A percentile compares a stretch with the other conserved stretches of the same genome.
Evolutionary conservation across 2,329 filamentous ascomycete species (phyloP).

Genomic region (Monosporascus sp.): DNA sequence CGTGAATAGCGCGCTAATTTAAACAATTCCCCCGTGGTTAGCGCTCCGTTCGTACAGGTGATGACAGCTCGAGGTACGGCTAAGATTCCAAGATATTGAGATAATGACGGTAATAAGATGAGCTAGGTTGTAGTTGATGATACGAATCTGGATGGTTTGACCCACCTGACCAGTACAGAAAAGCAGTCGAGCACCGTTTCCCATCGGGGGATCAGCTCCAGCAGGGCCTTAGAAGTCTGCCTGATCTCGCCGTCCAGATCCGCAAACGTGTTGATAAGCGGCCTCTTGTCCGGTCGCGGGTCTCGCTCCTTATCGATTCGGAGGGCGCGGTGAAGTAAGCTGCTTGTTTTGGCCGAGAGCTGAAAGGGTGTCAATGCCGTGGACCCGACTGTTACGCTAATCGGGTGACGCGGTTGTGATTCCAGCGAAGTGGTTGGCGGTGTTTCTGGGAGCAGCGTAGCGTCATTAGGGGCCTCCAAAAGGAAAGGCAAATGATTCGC

Average conservation of each 20-base stretch:
- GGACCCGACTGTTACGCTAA: constrained; percentile 14
- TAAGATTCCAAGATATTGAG: no score
- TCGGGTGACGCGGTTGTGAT: constrained; percentile 8
- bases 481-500: constrained; percentile 24
- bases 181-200: constrained; percentile 27
- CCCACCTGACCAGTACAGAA: constrained; percentile 27
- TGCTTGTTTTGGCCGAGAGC: constrained; percentile 24
- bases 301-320: constrained; percentile 22
- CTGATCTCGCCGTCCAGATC: constrained; percentile 25
- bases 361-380: constrained; percentile 22
- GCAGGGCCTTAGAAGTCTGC: constrained; percentile 18
- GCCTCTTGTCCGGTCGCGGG: constrained; percentile 16
- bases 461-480: constrained; percentile 22
- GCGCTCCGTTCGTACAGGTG: no score
- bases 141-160: neutral
- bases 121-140: no score
- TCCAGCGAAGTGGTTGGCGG: constrained; percentile 2
- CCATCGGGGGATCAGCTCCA: constrained; percentile 23
- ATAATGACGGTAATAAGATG: no score
- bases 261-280: constrained; percentile 18
- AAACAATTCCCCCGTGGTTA: no score
- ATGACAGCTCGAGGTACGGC: no score
- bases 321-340: constrained; percentile 25
- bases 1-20: constrained; percentile 22
- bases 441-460: constrained; percentile 24